phyloP scores from a whole-genome alignment of 495 filamentous ascomycete genomes.

The Gamarada debralockiae region DNA sequence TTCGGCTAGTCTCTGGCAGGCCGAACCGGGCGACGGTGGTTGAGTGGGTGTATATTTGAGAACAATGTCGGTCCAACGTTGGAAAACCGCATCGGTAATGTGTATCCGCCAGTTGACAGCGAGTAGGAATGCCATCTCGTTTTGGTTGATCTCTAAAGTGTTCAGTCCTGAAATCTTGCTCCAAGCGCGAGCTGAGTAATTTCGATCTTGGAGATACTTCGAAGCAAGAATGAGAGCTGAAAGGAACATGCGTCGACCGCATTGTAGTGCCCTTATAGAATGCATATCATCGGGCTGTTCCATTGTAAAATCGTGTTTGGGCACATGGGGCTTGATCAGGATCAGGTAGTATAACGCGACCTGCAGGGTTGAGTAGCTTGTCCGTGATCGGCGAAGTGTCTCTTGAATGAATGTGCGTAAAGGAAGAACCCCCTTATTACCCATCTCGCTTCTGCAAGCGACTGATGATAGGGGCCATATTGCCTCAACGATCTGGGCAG shows the following conservation, averaged over 20 bases:
- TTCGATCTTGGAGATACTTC: slow-evolving; percentile 97
- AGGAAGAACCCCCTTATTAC: slow-evolving; percentile 72
- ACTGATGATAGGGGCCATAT: slow-evolving; percentile 87
- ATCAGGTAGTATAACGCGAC: slow-evolving; percentile 96
- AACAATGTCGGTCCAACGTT: slow-evolving; percentile 90
- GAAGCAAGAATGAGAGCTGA: slow-evolving; percentile 90
- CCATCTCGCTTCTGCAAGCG: slow-evolving; percentile 50
- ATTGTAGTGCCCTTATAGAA: slow-evolving; percentile 79
- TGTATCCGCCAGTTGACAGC: slow-evolving; percentile 94
- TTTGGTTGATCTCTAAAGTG: slow-evolving; percentile 89
- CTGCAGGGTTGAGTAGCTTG: slow-evolving; percentile 95
- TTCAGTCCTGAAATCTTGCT: slow-evolving; percentile 96
- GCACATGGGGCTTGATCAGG: slow-evolving; percentile 88
- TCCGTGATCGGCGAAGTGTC: slow-evolving; percentile 88
- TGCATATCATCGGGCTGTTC: slow-evolving; percentile 77
- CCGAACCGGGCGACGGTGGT: slow-evolving; percentile 52
- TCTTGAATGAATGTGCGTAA: slow-evolving; percentile 96
- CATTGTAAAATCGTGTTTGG: slow-evolving; percentile 75
- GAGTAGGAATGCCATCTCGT: slow-evolving; percentile 87
- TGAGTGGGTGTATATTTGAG: slow-evolving; percentile 74
- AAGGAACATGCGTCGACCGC: slow-evolving; percentile 96
- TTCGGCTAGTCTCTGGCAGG: slow-evolving; percentile 32
- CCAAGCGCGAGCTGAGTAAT: slow-evolving; percentile 96
- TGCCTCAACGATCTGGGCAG: slow-evolving; percentile 93
- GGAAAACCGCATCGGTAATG: slow-evolving; percentile 81